phyloP scores from a whole-genome alignment of 768 basidiomycete genomes.

The Tricholoma bakamatsutake region DNA sequence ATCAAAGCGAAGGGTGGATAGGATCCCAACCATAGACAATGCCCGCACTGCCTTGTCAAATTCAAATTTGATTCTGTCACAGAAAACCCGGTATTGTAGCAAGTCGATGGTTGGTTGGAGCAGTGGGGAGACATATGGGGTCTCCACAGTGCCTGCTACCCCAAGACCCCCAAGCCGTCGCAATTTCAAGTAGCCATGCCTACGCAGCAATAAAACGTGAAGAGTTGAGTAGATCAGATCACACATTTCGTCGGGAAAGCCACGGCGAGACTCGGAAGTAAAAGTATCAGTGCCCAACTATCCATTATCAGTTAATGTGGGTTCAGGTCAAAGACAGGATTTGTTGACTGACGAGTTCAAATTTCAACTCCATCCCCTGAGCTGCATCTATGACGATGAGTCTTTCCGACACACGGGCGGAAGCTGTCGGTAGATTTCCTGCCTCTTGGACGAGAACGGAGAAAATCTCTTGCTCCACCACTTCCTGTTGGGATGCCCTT shows the following conservation, averaged over 20 bases:
- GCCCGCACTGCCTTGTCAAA: slow-evolving; percentile 44
- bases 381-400: slow-evolving; percentile 75
- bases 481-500: slow-evolving; percentile 58
- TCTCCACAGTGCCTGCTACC: slow-evolving; percentile 11
- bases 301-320: not conserved
- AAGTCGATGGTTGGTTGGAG: slow-evolving; percentile 75
- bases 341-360: slow-evolving; percentile 57
- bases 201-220: slow-evolving; percentile 57
- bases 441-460: slow-evolving; percentile 68
- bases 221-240: slow-evolving; percentile 65
- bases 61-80: slow-evolving; percentile 53
- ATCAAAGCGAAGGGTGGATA: slow-evolving; percentile 51
- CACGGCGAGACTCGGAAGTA: slow-evolving; percentile 10
- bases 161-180: slow-evolving; percentile 29
- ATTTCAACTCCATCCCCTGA: slow-evolving; percentile 58
- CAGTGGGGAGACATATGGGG: slow-evolving; percentile 37
- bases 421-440: slow-evolving; percentile 67
- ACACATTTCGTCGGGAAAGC: slow-evolving; percentile 35
- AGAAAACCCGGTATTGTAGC: slow-evolving; percentile 76
- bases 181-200: slow-evolving; percentile 46
- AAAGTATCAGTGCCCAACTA: slow-evolving; percentile 30
- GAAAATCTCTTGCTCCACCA: slow-evolving; percentile 80
- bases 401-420: slow-evolving; percentile 74
- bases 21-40: slow-evolving; percentile 48
- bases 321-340: not conserved